Conservation (phyloP, 2,329 filamentous ascomycete genomes). For the Curvularia hawaiiensis region DNA sequence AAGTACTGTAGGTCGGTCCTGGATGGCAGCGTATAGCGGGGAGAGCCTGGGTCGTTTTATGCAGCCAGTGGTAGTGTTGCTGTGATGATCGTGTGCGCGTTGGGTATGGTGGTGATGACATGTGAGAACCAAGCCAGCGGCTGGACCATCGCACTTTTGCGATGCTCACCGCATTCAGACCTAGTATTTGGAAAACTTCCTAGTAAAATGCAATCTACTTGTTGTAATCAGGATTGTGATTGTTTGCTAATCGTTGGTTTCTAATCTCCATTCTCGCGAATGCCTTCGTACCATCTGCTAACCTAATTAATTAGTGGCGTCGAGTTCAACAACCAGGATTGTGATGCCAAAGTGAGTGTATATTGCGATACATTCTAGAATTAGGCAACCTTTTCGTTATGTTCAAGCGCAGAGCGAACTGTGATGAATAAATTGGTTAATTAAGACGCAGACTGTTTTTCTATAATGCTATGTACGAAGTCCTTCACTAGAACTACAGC, state of each 20-base stretch:
- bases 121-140: not conserved
- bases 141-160: not conserved
- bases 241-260: not conserved
- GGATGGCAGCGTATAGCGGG: not conserved
- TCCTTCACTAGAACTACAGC: not conserved
- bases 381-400: no score
- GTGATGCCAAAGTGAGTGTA: no score
- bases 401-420: not conserved
- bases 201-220: not conserved
- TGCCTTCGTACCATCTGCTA: not conserved
- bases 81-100: conserved; percentile 1
- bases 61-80: not conserved
- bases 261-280: not conserved
- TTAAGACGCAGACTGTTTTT: not conserved
- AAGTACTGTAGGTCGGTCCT: not conserved
- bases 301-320: not conserved
- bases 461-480: not conserved
- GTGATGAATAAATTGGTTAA: not conserved
- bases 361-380: no score
- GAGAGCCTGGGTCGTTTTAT: not conserved
- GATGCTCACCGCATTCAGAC: not conserved
- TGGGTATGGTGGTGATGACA: conserved; percentile 3
- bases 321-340: not conserved
- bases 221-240: not conserved
- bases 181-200: not conserved